Base-by-base conservation (phyloP, 768 basidiomycete species). In the Leccinum arenicola region DNA sequence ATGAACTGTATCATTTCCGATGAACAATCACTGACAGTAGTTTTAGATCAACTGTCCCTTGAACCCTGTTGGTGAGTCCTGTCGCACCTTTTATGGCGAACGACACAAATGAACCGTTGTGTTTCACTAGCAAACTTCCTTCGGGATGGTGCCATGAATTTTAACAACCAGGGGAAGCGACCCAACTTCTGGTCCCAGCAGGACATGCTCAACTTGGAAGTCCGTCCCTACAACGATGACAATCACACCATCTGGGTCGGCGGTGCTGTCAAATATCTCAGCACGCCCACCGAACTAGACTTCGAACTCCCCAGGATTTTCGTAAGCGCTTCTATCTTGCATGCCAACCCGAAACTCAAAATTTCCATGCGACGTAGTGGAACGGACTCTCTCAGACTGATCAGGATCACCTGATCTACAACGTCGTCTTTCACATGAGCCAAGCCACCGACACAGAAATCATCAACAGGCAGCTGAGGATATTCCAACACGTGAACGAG, bases 161-260 rank as follows among this genome's bases (percentile, higher is more conserved):
- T 67, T 62, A 63, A 62, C 53, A 77, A 77, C 59, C 75, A 77
- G 61, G 76, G 76, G n/a, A 71, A 66, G 25, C 76, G 75, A 25
- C 75, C 76, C 21, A 74, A 76, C 61, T 76, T 74, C 63, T 65
- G 71, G 56, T 76, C 77, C 3, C 76, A 76, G 27, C 67, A 73
- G 52, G 67, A 71, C 55, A 59, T 68, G 53, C 70, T 77, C 51
- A 62, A 73, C 43, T 66, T 78, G 21, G 66, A 65, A 27, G 63
- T 66, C 19, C 70, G 72, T 6, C 68, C 73, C 10, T 78, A 74
- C 62, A 68, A 74, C 36, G 73, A 76, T 31, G 77, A 77, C 12
- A 76, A 74, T 29, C 76, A 78, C 55, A 77, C 75, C 48, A 67
- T 70, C 50, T 78, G 78, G 77, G 67, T 67, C 8, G 77, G 78